These are phyloP conservation scores for Tolypocladium pustulatum DNA, from an alignment of 2,329 filamentous ascomycete genomes.

Conservation along the genomic window DNA sequence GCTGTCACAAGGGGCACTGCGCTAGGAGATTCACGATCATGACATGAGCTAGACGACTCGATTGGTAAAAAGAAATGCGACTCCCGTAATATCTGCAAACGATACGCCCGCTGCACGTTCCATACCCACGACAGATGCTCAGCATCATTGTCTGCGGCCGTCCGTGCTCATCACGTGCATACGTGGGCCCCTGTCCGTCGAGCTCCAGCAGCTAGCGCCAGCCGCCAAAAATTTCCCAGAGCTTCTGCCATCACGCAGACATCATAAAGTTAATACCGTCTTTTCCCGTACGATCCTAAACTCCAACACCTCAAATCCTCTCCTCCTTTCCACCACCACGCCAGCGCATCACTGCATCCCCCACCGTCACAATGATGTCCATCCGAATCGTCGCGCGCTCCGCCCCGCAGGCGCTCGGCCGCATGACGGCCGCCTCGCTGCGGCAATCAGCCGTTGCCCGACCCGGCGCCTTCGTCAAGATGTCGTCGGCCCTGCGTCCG, in stretches of 20 bases:
- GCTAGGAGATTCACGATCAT: neutral
- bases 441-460: slow-evolving; percentile 38
- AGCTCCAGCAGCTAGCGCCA: neutral
- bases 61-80: neutral
- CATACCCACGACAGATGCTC: neutral
- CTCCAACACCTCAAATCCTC: neutral
- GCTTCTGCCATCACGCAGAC: neutral
- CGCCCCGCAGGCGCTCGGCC: slow-evolving; percentile 52
- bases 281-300: neutral
- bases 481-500: slow-evolving; percentile 17
- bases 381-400: slow-evolving; percentile 55
- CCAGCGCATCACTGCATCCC: neutral
- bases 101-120: neutral
- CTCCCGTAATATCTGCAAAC: neutral
- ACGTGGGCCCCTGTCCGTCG: neutral
- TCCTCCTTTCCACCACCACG: neutral
- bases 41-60: neutral
- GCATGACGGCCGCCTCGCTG: slow-evolving; percentile 41
- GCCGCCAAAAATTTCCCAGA: neutral
- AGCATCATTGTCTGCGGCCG: neutral
- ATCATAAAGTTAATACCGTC: neutral
- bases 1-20: neutral
- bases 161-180: neutral
- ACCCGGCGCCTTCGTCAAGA: slow-evolving; percentile 37
- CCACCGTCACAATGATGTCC: slow-evolving; percentile 51